Percentiles rank a stretch among this genome's conserved stretches.
These are phyloP conservation scores for Echites panduratus DNA, from an alignment of 257 asterid species.

Conservation along the genomic window DNA sequence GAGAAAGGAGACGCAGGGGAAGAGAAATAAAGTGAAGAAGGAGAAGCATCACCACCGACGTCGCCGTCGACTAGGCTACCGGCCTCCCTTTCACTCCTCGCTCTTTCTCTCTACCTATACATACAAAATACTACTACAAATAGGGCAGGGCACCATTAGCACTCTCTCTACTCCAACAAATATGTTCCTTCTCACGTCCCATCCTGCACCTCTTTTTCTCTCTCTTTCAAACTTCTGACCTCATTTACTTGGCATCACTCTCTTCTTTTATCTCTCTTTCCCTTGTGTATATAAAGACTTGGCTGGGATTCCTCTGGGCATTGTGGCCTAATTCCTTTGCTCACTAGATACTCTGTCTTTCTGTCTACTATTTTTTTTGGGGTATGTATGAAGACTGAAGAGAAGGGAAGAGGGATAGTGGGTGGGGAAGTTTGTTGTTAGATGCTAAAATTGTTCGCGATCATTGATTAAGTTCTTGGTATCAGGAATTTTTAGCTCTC, in stretches of 20 bases:
- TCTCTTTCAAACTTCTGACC: background rate
- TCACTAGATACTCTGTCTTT: background rate
- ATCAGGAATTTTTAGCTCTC: background rate
- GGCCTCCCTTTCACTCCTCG: background rate
- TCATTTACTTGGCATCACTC: background rate
- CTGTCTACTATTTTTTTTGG: background rate
- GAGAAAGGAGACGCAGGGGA: background rate
- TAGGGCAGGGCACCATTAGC: background rate
- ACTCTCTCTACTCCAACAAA: background rate
- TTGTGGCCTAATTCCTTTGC: background rate
- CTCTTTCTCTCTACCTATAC: background rate
- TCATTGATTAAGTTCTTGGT: background rate
- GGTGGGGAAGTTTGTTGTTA: background rate
- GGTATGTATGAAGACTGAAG: background rate
- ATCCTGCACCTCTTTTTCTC: constrained; percentile 1
- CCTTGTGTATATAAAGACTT: background rate
- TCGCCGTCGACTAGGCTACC: background rate
- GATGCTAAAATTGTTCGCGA: background rate
- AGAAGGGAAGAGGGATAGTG: background rate
- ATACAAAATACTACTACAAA: background rate
- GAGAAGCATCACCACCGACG: background rate
- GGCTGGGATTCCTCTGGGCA: background rate
- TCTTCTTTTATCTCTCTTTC: background rate
- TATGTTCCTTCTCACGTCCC: constrained; percentile 14
- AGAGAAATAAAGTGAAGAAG: background rate